phyloP scores from a whole-genome alignment of 495 filamentous ascomycete genomes.

The Lentithecium fluviatile region DNA sequence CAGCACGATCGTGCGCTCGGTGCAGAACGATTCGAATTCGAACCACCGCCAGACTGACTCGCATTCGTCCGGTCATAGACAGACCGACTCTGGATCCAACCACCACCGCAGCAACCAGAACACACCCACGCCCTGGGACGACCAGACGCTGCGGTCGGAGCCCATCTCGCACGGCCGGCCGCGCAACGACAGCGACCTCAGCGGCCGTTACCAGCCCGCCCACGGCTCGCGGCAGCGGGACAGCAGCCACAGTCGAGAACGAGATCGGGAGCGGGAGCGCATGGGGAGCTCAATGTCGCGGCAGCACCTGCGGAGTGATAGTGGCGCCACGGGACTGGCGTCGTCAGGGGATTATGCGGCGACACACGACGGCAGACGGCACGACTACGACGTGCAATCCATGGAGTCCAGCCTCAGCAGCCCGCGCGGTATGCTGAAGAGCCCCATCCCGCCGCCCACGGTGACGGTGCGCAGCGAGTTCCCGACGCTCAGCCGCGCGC shows the following conservation, averaged over 20 bases:
- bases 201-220: constrained; percentile 34
- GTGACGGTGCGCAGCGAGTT: constrained; percentile 96
- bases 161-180: constrained; percentile 43
- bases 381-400: constrained; percentile 94
- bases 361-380: constrained; percentile 57
- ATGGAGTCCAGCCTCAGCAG: constrained; percentile 86
- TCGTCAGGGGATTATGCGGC: constrained; percentile 70
- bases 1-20: constrained; percentile 87
- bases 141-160: constrained; percentile 38
- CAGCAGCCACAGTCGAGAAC: constrained; percentile 40
- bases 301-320: constrained; percentile 67
- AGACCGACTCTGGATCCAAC: constrained; percentile 54
- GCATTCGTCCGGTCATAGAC: constrained; percentile 27
- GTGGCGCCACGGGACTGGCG: constrained; percentile 69
- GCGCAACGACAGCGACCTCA: constrained; percentile 42
- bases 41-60: background rate
- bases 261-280: constrained; percentile 50
- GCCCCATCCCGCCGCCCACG: constrained; percentile 85
- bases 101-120: constrained; percentile 47
- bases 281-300: constrained; percentile 55
- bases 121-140: constrained; percentile 63
- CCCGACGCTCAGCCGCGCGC: constrained; percentile 85
- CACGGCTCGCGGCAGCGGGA: constrained; percentile 27
- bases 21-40: constrained; percentile 47
- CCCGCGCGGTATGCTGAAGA: constrained; percentile 71